phyloP scores from a whole-genome alignment of 2,329 filamentous ascomycete genomes.

The Ophiostoma montium region DNA sequence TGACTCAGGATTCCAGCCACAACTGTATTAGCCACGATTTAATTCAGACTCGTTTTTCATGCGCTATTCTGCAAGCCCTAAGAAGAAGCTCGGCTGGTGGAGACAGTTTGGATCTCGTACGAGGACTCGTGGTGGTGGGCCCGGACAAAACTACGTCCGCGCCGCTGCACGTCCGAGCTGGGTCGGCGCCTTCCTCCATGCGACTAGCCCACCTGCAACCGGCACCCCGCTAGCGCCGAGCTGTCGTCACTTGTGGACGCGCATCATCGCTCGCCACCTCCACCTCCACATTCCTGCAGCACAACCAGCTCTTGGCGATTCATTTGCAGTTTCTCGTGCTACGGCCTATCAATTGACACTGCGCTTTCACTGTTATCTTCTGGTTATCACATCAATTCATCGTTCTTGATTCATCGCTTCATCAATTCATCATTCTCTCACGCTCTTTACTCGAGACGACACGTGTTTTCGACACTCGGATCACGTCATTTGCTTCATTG shows the following conservation, averaged over 20 bases:
- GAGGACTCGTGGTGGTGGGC: no score
- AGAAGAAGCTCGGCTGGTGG: no score
- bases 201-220: not conserved
- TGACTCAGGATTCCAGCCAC: not conserved
- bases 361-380: not conserved
- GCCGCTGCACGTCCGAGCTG: not conserved
- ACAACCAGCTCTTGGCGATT: no score
- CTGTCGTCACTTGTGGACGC: slow-evolving; percentile 4
- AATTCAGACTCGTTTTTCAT: no score
- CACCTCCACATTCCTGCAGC: not conserved
- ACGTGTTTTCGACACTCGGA: no score
- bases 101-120: no score
- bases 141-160: slow-evolving; percentile 1
- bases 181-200: not conserved
- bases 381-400: no score
- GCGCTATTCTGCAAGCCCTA: not conserved
- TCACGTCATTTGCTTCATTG: not conserved
- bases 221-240: slow-evolving; percentile 4
- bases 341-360: not conserved
- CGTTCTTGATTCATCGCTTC: no score
- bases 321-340: no score
- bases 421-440: no score
- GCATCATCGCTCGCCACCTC: not conserved
- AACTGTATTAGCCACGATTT: not conserved
- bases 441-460: no score